Evolutionary conservation across 768 basidiomycete genomes (phyloP).

Genomic region (Trametes maxima): DNA sequence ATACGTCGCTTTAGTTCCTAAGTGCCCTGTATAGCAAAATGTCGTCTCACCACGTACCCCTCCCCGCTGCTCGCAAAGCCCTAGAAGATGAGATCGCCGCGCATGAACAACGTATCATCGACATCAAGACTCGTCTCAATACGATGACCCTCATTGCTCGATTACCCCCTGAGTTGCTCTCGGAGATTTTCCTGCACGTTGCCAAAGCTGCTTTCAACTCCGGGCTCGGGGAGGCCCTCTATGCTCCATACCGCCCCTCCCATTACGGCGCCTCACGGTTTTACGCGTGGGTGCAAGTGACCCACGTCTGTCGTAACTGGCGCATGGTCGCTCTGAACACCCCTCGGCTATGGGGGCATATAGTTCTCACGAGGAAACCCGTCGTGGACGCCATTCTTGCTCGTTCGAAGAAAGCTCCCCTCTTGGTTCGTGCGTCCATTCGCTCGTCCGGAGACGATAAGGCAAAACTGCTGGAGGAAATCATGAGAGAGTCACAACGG

Average conservation of each 20-base stretch:
- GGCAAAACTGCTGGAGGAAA: neutral
- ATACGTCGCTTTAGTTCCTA: neutral
- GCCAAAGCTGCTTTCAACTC: neutral
- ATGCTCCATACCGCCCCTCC: neutral
- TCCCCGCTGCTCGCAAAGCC: neutral
- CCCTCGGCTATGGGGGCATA: constrained; percentile 14
- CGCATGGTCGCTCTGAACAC: constrained; percentile 9
- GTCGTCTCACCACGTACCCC: neutral
- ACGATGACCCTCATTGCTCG: constrained; percentile 13
- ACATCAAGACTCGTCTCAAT: constrained; percentile 13
- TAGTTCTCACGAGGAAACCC: neutral
- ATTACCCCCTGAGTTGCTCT: constrained; percentile 19
- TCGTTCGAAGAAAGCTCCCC: constrained; percentile 13
- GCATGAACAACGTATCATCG: constrained; percentile 8
- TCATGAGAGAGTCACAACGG: constrained; percentile 1
- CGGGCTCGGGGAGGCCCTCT: no score
- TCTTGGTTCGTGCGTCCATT: constrained; percentile 7
- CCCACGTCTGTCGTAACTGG: constrained; percentile 17
- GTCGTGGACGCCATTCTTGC: constrained; percentile 1
- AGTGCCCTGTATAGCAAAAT: neutral
- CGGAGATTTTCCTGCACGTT: constrained; percentile 15
- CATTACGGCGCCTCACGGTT: neutral
- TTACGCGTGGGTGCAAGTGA: constrained; percentile 11
- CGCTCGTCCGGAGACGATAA: neutral
- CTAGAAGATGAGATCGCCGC: constrained; percentile 10